A percentile compares a stretch with the other conserved stretches of the same genome.
phyloP scores from a whole-genome alignment of 2,329 filamentous ascomycete genomes.

The Hypoxylon sp. region DNA sequence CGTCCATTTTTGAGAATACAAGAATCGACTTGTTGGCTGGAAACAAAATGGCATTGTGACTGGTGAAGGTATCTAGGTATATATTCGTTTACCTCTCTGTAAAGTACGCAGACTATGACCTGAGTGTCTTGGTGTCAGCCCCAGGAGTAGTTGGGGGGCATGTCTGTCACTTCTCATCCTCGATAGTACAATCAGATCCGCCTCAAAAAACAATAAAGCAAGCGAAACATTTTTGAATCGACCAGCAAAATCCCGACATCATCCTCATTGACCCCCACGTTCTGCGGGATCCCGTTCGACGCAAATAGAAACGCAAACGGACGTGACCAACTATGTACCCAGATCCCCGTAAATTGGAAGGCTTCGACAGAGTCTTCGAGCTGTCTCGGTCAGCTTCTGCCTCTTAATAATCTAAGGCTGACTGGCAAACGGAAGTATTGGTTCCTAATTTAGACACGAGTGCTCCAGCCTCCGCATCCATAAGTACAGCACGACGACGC shows the following conservation, averaged over 20 bases:
- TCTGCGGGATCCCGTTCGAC: conserved; percentile 3
- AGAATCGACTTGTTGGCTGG: not conserved
- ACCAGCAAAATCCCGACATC: conserved; percentile 2
- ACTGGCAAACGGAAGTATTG: conserved; percentile 22
- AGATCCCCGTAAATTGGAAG: not conserved
- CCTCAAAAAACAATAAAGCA: conserved; percentile 9
- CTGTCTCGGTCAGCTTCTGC: not conserved
- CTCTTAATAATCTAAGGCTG: not conserved
- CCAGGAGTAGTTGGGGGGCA: too few species aligned
- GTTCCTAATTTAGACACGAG: not conserved
- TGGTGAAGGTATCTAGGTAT: conserved; percentile 5
- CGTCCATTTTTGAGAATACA: conserved; percentile 11
- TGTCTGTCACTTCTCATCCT: conserved; percentile 1
- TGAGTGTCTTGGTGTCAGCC: not conserved
- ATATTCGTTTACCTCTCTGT: conserved; percentile 1
- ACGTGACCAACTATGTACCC: not conserved
- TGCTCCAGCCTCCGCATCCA: not conserved
- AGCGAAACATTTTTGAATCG: conserved; percentile 10
- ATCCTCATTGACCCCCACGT: not conserved
- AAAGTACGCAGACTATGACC: not conserved
- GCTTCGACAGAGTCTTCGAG: not conserved
- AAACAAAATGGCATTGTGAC: conserved; percentile 15
- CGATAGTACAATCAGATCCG: not conserved
- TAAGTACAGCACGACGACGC: conserved; percentile 3
- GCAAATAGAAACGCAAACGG: conserved; percentile 6